phyloP scores from a whole-genome alignment of 805 yeast species.

The Zygoascus bituminiphila region DNA sequence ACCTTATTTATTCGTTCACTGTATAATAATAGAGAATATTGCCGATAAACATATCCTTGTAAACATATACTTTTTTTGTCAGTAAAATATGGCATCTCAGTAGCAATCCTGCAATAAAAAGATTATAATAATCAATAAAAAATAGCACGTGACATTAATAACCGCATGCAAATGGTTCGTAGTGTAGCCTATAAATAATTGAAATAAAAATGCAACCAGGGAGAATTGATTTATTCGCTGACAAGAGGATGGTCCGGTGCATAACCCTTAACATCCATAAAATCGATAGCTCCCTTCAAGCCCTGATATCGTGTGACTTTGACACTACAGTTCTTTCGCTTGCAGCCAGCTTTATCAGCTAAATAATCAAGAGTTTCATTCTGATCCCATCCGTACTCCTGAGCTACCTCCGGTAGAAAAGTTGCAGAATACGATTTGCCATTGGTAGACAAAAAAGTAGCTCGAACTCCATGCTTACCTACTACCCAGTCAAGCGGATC shows the following conservation, averaged over 20 bases:
- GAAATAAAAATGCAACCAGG: too few species aligned
- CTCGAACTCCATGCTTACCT: constrained; percentile 74
- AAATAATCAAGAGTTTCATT: constrained; percentile 62
- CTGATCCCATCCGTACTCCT: constrained; percentile 77
- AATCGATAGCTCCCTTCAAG: constrained; percentile 36
- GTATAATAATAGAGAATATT: not conserved
- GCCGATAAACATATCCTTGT: too few species aligned
- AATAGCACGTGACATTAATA: too few species aligned
- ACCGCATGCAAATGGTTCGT: too few species aligned
- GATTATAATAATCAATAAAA: too few species aligned
- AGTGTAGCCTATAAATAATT: too few species aligned
- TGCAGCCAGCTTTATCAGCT: constrained; percentile 53
- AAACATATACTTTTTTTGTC: too few species aligned
- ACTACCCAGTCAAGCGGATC: constrained; percentile 67
- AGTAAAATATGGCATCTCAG: too few species aligned
- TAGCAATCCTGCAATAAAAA: too few species aligned
- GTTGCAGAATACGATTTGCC: constrained; percentile 53
- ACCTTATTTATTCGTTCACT: not conserved
- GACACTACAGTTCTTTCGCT: constrained; percentile 30
- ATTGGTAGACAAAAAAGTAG: constrained; percentile 39
- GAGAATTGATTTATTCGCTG: too few species aligned
- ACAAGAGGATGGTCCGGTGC: too few species aligned
- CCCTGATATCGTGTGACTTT: constrained; percentile 51
- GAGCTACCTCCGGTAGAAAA: constrained; percentile 83
- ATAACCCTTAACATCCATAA: too few species aligned